Evolutionary conservation across 148 eudicot species (phyloP).

Genomic region (Tetragonia tetragonoides): DNA sequence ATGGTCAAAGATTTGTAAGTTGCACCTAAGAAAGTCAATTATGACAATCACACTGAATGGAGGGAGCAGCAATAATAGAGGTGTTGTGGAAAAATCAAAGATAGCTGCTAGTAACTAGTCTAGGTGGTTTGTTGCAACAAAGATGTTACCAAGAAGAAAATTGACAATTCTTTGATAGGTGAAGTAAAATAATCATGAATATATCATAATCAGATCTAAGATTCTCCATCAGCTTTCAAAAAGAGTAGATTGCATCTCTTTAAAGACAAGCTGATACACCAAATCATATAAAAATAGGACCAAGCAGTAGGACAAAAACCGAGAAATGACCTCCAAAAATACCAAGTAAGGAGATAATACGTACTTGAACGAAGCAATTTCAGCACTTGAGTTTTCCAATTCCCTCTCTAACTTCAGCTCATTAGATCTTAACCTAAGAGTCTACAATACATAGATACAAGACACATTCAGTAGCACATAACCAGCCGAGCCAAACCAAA

Average conservation of each 20-base stretch:
- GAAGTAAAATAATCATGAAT: neutral
- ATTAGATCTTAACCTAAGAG: constrained; percentile 80
- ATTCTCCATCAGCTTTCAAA: neutral
- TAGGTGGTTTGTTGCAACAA: neutral
- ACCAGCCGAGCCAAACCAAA: neutral
- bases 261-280: neutral
- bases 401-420: constrained; percentile 91
- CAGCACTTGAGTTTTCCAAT: constrained; percentile 72
- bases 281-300: neutral
- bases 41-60: too few species aligned
- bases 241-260: neutral
- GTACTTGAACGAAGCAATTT: constrained; percentile 74
- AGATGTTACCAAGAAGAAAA: neutral
- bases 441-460: constrained; percentile 40
- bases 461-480: constrained; percentile 5
- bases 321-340: constrained; percentile 9
- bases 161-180: neutral
- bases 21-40: too few species aligned
- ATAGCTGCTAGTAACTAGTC: too few species aligned
- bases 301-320: neutral
- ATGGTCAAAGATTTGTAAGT: too few species aligned
- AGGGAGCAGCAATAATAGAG: neutral
- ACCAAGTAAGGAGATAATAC: constrained; percentile 20
- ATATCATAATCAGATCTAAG: neutral
- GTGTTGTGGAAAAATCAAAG: neutral